Evolutionary conservation across 2,329 filamentous ascomycete species (phyloP).

Genomic region (Beauveria sp.): DNA sequence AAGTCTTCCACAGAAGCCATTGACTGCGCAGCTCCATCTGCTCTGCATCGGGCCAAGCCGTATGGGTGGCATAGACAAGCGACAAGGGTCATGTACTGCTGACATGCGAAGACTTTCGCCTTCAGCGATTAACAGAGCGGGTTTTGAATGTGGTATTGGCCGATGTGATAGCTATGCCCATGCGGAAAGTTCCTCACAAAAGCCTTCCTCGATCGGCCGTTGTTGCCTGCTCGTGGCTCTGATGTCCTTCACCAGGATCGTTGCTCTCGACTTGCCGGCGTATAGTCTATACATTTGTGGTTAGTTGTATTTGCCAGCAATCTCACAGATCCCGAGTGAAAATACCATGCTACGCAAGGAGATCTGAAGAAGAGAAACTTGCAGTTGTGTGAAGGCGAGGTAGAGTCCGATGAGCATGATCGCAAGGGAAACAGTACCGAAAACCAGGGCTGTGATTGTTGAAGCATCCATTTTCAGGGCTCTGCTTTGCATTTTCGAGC

Average conservation of each 20-base stretch:
- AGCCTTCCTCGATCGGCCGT: no score
- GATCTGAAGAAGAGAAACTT: neutral
- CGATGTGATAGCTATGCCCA: no score
- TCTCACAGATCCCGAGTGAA: neutral
- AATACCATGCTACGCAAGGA: neutral
- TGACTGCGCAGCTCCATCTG: no score
- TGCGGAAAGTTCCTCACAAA: no score
- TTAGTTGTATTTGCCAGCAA: neutral
- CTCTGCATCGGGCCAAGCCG: no score
- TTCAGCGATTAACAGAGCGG: no score
- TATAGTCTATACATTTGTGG: neutral
- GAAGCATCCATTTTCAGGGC: neutral
- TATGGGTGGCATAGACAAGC: no score
- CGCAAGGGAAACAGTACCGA: neutral
- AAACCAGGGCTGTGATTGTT: neutral
- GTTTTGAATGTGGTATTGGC: no score
- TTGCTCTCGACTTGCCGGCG: neutral
- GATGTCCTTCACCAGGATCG: neutral
- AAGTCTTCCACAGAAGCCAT: no score
- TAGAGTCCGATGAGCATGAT: neutral
- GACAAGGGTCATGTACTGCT: no score
- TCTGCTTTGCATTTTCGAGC: neutral
- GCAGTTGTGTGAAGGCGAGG: neutral
- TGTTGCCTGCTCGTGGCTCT: neutral
- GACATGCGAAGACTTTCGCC: no score